Base-by-base conservation (phyloP, 106 monocot genomes). In the Allium sativum region DNA sequence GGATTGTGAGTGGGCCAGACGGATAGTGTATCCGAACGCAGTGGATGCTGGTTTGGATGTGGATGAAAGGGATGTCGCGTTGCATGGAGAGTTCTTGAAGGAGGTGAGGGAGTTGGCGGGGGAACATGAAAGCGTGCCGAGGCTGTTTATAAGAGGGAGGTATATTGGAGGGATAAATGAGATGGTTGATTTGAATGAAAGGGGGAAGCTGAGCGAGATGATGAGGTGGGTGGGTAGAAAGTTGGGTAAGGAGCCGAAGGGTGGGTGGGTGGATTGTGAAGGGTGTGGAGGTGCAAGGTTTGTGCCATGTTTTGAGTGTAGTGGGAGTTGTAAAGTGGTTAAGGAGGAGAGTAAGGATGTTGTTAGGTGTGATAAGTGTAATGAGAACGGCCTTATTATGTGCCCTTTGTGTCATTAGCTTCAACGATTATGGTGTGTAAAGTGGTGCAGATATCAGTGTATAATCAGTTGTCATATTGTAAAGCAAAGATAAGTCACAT, bases 221-320 rank as follows among this genome's bases (percentile, higher is more conserved):
- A 48, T 96, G 83, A 72, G 72, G 71, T 73, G 75, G 68, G 76
- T 77, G 61, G 53, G 8, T 58, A 65, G 53, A 51, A 66, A 17
- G 19, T 62, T 21, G 10, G 76, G 63, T 12, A 59, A 43, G 19
- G 64, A 20, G 21, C 58, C 47, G 8, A 45, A 44, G 9, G 77
- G 71, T 46, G 72, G 74, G 46, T 71, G 70, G 65, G 62, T 59
- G 56, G 83, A 59, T 45, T 98, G 96, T 52, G 64, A 70, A 16
- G 87, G 87, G 9, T 98, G 96, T 56, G 91, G 96, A 40, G 91
- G 87, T 18, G 80, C 72, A 40, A 70, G 96, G 77, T 98, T 98
- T 44, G 79, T 96, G 57, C 90, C 87, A 52, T 96, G 90, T 66
- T 57, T 76, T 65, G 78, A 67, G 58, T 96, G 95, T 71, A 71